Evolutionary conservation across 441 rosid genomes (phyloP).

Genomic region (Mallotus repandus): DNA sequence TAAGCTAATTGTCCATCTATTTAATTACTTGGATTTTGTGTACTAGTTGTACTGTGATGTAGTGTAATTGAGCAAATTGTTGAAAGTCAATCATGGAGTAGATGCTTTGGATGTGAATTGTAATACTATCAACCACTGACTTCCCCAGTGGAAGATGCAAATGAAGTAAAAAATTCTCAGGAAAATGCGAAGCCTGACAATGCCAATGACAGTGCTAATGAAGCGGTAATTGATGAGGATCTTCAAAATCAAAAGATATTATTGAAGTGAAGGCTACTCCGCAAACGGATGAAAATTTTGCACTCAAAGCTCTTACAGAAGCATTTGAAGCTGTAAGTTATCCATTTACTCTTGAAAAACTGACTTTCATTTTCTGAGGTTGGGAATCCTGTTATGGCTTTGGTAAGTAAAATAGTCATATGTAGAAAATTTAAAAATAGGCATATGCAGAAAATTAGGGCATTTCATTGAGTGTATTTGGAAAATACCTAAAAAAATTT

Average conservation of each 20-base stretch:
- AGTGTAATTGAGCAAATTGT: neutral
- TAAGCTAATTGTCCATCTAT: too few species aligned
- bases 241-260: constrained; percentile 36
- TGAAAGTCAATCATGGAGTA: neutral
- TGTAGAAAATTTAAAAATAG: constrained; percentile 3
- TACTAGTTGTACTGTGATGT: too few species aligned
- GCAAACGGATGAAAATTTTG: constrained; percentile 50
- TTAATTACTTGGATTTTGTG: too few species aligned
- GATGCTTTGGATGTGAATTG: neutral
- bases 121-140: constrained; percentile 32
- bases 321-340: constrained; percentile 89
- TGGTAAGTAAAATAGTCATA: constrained; percentile 55
- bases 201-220: constrained; percentile 33
- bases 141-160: constrained; percentile 45
- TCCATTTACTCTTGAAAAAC: constrained; percentile 53
- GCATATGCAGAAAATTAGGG: neutral
- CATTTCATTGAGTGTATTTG: constrained; percentile 1
- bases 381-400: constrained; percentile 96
- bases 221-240: constrained; percentile 41
- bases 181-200: constrained; percentile 43
- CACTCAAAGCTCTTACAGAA: constrained; percentile 72
- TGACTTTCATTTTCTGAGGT: constrained; percentile 79
- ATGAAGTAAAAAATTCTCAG: constrained; percentile 38
- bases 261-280: constrained; percentile 38
- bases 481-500: neutral